Evolutionary conservation across 192 early-diverging fungal species (phyloP).

Genomic region (Coemansia sp.): DNA sequence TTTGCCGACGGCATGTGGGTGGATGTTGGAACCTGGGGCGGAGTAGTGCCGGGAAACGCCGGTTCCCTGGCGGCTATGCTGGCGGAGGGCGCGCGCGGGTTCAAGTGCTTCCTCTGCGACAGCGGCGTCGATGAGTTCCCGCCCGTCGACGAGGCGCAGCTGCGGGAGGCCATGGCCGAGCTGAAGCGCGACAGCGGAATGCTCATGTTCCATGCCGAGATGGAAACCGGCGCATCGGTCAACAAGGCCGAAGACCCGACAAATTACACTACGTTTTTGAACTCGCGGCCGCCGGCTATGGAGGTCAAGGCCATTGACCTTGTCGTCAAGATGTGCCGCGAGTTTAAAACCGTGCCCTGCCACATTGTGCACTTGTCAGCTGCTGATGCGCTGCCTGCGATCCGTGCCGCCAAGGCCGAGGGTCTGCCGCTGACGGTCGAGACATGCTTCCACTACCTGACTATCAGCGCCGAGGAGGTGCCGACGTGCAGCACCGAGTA

Average conservation of each 20-base stretch:
- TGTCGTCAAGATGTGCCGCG: slow-evolving; percentile 68
- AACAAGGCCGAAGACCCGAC: slow-evolving; percentile 57
- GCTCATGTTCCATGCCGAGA: slow-evolving; percentile 84
- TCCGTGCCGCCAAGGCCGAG: slow-evolving; percentile 70
- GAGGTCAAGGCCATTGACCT: slow-evolving; percentile 77
- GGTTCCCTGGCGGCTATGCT: slow-evolving; percentile 68
- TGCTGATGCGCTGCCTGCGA: slow-evolving; percentile 71
- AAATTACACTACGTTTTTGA: slow-evolving; percentile 68
- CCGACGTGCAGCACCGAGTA: slow-evolving; percentile 75
- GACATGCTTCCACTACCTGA: slow-evolving; percentile 85
- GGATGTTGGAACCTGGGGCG: slow-evolving; percentile 81
- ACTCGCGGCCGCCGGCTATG: slow-evolving; percentile 70
- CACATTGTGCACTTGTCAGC: slow-evolving; percentile 87
- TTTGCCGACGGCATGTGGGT: slow-evolving; percentile 73
- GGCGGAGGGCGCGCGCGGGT: slow-evolving; percentile 71
- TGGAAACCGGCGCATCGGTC: slow-evolving; percentile 48
- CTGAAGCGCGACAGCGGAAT: slow-evolving; percentile 59
- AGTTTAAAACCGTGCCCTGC: slow-evolving; percentile 70
- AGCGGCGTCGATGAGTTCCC: slow-evolving; percentile 87
- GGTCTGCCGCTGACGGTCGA: slow-evolving; percentile 76
- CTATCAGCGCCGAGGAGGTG: slow-evolving; percentile 67
- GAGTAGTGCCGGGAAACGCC: slow-evolving; percentile 75
- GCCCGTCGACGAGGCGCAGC: slow-evolving; percentile 70
- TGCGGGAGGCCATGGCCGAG: slow-evolving; percentile 68
- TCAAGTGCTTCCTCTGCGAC: slow-evolving; percentile 86